Evolutionary conservation across 2,329 filamentous ascomycete genomes (phyloP), one percentile per base, ranked within the genome.

Genomic region (Geosmithia flava): DNA sequence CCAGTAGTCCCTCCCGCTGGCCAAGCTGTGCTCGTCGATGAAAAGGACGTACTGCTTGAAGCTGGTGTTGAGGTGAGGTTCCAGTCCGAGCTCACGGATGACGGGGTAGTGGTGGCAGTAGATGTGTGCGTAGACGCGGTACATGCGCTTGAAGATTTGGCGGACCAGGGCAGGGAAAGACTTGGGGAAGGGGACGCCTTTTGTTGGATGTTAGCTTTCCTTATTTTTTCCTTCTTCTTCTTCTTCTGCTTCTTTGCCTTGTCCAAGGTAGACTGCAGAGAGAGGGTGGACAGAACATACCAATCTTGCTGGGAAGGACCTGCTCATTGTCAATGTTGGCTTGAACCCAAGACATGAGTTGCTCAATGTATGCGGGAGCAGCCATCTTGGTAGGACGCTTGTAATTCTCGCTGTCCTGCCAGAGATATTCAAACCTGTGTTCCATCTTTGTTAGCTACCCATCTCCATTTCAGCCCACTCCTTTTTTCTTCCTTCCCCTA

Each of bases 11-110:
- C 95, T 90, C 46, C 91, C 93, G 60, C 82, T 94, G 27, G 89
- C 89, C 56, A 98, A 70, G 56, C 80, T 82, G 68, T 97, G 93
- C 75, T 98, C 94, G 65, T 98, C 90, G 56, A 98, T 89, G 68
- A 98, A 98, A 50, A 98, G 78, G 53, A 98, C 93, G 62, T 97
- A 98, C 68, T 98, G 93, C 76, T 98, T 98, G 80, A 98, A 98
- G 69, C 88, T 95, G 15, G 93, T 98, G 69, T 98, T 98, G 55
- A 98, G 78, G 67, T 98, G 93, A 43, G 94, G 90, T 68, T 98
- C 93, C 50, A 98, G 78, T 20, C 93, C 93, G 40, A 98, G 78
- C 63, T 96, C 89, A 50, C 94, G 85, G 56, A 98, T 85, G 55
- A 98, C 90, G 37, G 90, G 90, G 69, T 98, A 98, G 71, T 98